These are phyloP conservation scores for Citrus sinensis DNA, from an alignment of 345 rosid genomes.

Conservation along the genomic window DNA sequence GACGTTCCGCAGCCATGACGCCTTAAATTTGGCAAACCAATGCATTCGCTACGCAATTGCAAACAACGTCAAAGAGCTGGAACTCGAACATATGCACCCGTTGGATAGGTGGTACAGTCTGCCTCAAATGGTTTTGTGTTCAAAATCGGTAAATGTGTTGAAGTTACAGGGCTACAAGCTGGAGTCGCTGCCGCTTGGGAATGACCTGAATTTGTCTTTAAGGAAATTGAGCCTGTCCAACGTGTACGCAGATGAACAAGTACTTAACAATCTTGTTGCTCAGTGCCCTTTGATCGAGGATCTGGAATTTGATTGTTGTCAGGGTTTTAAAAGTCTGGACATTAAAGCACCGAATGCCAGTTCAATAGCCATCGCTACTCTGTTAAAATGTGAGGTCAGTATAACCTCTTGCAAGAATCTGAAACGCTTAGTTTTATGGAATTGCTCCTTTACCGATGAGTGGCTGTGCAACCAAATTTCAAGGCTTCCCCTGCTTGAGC, in stretches of 20 bases:
- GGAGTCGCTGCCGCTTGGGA: not conserved
- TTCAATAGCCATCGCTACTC: not conserved
- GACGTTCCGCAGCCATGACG: not conserved
- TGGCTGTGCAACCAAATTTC: not conserved
- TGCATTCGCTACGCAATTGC: not conserved
- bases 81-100: not conserved
- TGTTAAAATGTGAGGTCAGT: not conserved
- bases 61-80: not conserved
- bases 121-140: not conserved
- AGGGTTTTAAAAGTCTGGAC: not conserved
- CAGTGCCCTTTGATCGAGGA: not conserved
- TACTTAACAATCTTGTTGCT: not conserved
- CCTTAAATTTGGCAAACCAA: not conserved
- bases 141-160: not conserved
- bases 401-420: not conserved
- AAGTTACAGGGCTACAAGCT: not conserved
- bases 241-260: not conserved
- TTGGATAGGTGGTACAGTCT: not conserved
- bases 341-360: not conserved
- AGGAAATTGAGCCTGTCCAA: not conserved
- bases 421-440: not conserved
- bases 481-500: not conserved
- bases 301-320: not conserved
- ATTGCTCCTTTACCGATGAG: not conserved
- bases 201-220: not conserved